Evolutionary conservation across 345 rosid species (phyloP), one percentile per base, ranked within the genome.

Genomic region (Triadica sebifera): DNA sequence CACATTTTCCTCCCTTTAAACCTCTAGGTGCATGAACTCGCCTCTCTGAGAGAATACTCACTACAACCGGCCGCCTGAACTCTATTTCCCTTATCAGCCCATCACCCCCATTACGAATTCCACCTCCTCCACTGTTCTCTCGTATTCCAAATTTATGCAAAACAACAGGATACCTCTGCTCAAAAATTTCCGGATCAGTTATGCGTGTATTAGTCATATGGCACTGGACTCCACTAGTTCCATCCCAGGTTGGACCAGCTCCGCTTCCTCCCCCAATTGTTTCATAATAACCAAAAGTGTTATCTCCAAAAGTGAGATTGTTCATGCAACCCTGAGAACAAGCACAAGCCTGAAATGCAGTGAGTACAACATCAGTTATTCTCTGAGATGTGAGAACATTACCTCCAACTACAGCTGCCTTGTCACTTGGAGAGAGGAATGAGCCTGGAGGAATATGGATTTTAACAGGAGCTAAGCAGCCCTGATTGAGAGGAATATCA

Each of bases 321-420:
- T 95, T 95, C 99, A 95, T 95, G 72, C 99, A 95, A 25, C 98
- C 97, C 78, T 95, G 98, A 57, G 98, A 90, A 75, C 99, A 95
- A 59, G 98, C 98, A 78, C 99, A 93, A 4, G 97, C 97, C 82
- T 89, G 89, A 78, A 95, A 95, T 57, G 98, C 96, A 43, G 93
- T 88, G 43, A 95, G 87, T 6, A 91, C 84, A 20, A 90, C 97
- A 74, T 95, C 99, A 58, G 99, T 93, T 53, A 95, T 83, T 81
- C 98, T 85, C 80, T 93, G 98, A 41, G 97, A 91, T 5, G 99
- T 93, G 61, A 95, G 86, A 71, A 95, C 99, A 56, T 95, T 95
- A 22, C 99, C 99, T 73, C 99, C 99, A 50, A 95, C 99, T 4
- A 95, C 98, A 46, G 99, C 99, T 59, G 98, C 93, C 77, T 85